phyloP scores from a whole-genome alignment of 1,139 yeast genomes.

The Nakaseomyces glabratus region DNA sequence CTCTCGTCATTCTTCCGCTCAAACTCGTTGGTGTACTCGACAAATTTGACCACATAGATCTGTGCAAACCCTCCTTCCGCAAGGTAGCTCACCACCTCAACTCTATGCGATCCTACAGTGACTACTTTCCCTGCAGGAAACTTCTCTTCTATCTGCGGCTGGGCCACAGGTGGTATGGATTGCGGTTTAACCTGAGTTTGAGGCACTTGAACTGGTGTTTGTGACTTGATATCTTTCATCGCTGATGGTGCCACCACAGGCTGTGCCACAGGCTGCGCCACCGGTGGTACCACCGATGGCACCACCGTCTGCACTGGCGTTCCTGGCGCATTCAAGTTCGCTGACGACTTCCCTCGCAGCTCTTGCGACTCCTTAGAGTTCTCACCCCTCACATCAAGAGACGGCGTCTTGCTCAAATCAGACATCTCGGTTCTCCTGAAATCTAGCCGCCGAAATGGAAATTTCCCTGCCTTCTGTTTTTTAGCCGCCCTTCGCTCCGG shows the following conservation, averaged over 20 bases:
- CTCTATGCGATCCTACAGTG: constrained; percentile 57
- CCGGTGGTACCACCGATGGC: neutral
- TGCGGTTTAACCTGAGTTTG: neutral
- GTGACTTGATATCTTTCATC: neutral
- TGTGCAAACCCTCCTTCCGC: constrained; percentile 75
- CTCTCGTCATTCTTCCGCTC: constrained; percentile 11
- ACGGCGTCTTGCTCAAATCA: too few relatives aligned
- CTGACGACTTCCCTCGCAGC: too few relatives aligned
- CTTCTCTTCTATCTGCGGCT: constrained; percentile 13
- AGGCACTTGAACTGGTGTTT: neutral
- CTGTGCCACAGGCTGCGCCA: neutral
- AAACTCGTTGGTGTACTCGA: constrained; percentile 24
- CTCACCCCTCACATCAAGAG: too few relatives aligned
- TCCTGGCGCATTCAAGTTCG: too few relatives aligned
- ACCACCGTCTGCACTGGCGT: neutral
- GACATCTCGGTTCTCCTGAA: too few relatives aligned
- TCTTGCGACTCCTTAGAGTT: too few relatives aligned
- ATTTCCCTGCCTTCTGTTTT: too few relatives aligned
- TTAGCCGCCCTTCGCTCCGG: too few relatives aligned
- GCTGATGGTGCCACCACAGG: neutral
- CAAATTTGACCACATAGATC: constrained; percentile 50
- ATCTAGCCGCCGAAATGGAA: too few relatives aligned
- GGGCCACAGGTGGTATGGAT: neutral
- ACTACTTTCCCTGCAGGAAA: constrained; percentile 44
- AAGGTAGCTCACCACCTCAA: constrained; percentile 48